Percentiles rank a stretch among this genome's conserved stretches.
These are phyloP conservation scores for Smallanthus sonchifolius DNA, from an alignment of 129 eudicot genomes.

Conservation along the genomic window DNA sequence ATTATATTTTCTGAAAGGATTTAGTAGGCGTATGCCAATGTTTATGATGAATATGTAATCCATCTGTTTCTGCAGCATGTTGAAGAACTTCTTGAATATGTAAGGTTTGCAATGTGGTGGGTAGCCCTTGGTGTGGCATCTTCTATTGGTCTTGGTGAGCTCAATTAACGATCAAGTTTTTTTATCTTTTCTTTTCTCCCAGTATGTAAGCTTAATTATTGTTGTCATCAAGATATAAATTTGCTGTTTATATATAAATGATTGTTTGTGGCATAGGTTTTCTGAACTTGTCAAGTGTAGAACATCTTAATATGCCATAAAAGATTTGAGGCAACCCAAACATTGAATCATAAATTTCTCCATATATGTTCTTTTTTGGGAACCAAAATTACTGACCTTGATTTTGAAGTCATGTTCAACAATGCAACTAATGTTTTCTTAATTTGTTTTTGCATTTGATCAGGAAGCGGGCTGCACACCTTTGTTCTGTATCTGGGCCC, in stretches of 20 bases:
- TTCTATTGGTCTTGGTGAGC: constrained; percentile 97
- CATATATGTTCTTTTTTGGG: neutral
- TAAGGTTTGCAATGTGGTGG: constrained; percentile 91
- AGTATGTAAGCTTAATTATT: neutral
- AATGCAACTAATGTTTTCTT: neutral
- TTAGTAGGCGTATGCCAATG: neutral
- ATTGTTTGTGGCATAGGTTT: neutral
- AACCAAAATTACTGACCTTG: neutral
- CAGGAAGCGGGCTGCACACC: constrained; percentile 96
- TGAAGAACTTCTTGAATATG: constrained; percentile 56
- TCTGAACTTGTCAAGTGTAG: neutral
- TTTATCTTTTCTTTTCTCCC: neutral
- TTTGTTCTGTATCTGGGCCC: constrained; percentile 96
- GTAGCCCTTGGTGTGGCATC: constrained; percentile 98
- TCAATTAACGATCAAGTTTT: neutral
- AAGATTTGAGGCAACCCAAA: neutral
- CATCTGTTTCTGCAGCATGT: constrained; percentile 54
- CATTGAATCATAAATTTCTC: no score
- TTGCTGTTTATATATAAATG: neutral
- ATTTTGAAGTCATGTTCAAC: neutral
- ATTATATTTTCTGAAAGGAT: neutral
- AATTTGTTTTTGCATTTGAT: constrained; percentile 7
- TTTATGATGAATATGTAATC: constrained; percentile 9
- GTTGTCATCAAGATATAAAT: neutral
- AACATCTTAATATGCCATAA: neutral